These are phyloP conservation scores for Candida dajiaensis DNA, from an alignment of 805 yeast genomes.

Conservation along the genomic window DNA sequence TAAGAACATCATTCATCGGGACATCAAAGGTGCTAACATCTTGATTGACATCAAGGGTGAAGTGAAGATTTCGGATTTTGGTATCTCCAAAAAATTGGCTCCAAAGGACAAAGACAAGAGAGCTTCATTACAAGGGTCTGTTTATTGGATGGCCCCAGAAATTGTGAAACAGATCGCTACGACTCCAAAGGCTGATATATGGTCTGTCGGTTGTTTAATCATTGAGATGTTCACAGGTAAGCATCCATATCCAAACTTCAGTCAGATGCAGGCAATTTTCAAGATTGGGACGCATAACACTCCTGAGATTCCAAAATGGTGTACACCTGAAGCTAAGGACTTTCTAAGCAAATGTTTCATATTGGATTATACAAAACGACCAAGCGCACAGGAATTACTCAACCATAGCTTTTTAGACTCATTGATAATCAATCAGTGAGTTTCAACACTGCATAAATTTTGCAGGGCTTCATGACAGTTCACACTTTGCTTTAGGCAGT, in stretches of 20 bases:
- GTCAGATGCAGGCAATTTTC: constrained; percentile 96
- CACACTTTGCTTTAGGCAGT: too few relatives aligned
- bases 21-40: constrained; percentile 85
- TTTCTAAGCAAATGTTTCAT: constrained; percentile 68
- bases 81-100: constrained; percentile 67
- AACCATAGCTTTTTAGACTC: constrained; percentile 50
- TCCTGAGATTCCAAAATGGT: constrained; percentile 77
- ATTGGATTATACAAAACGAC: constrained; percentile 66
- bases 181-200: constrained; percentile 89
- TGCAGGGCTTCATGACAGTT: too few relatives aligned
- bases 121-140: constrained; percentile 88
- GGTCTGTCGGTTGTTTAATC: constrained; percentile 94
- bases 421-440: constrained; percentile 4
- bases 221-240: constrained; percentile 95
- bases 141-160: constrained; percentile 99
- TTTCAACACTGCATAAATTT: too few relatives aligned
- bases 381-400: constrained; percentile 65
- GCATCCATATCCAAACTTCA: constrained; percentile 92
- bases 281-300: constrained; percentile 78
- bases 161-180: constrained; percentile 91
- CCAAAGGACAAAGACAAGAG: constrained; percentile 46
- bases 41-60: constrained; percentile 74
- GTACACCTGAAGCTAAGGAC: constrained; percentile 59
- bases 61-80: constrained; percentile 83
- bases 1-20: constrained; percentile 75